Conservation (phyloP, 768 basidiomycete species). For the Strobilomyces echinocephalus region DNA sequence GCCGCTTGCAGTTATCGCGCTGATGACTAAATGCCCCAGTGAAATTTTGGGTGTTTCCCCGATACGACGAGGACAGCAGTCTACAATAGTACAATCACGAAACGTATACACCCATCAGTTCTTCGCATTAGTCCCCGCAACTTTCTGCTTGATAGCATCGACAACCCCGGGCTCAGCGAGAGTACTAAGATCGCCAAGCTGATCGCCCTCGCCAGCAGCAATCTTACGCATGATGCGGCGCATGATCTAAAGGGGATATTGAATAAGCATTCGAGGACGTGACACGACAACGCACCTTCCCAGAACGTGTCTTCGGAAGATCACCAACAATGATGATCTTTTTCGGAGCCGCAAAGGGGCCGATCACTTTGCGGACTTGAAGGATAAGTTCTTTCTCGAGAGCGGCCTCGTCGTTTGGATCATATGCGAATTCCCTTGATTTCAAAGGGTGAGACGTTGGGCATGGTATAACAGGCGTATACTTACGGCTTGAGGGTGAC, state of each 20-base stretch:
- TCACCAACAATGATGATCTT: slow-evolving; percentile 79
- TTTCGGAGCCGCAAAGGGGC: slow-evolving; percentile 97
- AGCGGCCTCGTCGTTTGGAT: slow-evolving; percentile 60
- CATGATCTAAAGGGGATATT: slow-evolving; percentile 60
- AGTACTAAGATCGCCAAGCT: slow-evolving; percentile 92
- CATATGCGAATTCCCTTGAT: slow-evolving; percentile 74
- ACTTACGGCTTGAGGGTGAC: slow-evolving; percentile 91
- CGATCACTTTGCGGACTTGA: slow-evolving; percentile 96
- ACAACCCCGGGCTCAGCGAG: slow-evolving; percentile 86
- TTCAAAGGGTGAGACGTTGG: not conserved
- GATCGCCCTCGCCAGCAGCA: slow-evolving; percentile 88
- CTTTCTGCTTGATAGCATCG: slow-evolving; percentile 78
- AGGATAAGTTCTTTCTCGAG: slow-evolving; percentile 86
- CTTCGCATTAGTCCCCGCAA: slow-evolving; percentile 40
- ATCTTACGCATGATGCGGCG: slow-evolving; percentile 96
- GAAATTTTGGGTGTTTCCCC: not conserved
- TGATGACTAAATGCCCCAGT: too few species aligned
- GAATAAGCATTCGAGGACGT: not conserved
- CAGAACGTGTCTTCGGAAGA: slow-evolving; percentile 91
- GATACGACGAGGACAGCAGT: too few species aligned
- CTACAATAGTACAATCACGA: slow-evolving; percentile 1
- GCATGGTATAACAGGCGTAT: not conserved
- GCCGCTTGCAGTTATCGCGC: too few species aligned
- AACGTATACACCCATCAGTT: slow-evolving; percentile 10
- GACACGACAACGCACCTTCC: slow-evolving; percentile 53